Conservation (phyloP, 768 basidiomycete genomes). For the Candolleomyces efflorescens region DNA sequence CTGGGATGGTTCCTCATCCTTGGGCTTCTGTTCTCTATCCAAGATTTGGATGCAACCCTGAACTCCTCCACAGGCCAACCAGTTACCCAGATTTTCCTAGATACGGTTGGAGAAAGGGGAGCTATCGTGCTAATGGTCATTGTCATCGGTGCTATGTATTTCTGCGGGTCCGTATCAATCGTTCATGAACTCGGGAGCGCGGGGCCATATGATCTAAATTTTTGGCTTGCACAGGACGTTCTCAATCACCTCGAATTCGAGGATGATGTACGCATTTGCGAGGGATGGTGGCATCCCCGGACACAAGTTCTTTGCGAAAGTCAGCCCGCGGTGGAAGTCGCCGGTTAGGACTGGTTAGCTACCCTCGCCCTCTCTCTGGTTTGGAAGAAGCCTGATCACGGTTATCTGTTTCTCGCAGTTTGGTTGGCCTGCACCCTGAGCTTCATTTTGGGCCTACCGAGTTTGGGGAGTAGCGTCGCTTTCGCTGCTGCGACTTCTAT, state of each 20-base stretch:
- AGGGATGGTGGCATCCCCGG: slow-evolving; percentile 73
- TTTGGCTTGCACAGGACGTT: slow-evolving; percentile 46
- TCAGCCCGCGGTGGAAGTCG: slow-evolving; percentile 52
- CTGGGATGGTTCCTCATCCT: slow-evolving; percentile 75
- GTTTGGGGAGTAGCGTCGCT: slow-evolving; percentile 68
- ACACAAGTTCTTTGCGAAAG: slow-evolving; percentile 61
- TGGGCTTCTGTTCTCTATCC: slow-evolving; percentile 72
- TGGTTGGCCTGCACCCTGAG: slow-evolving; percentile 78
- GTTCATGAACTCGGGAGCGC: not conserved
- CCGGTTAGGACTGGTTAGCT: slow-evolving; percentile 62
- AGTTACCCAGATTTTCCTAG: slow-evolving; percentile 75
- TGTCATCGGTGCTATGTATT: slow-evolving; percentile 69
- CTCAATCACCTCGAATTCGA: slow-evolving; percentile 72
- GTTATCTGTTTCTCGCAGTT: slow-evolving; percentile 33
- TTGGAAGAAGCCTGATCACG: not conserved
- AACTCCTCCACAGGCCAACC: slow-evolving; percentile 57
- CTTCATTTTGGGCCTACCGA: slow-evolving; percentile 71
- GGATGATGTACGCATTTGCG: slow-evolving; percentile 82
- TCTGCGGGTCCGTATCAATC: slow-evolving; percentile 50
- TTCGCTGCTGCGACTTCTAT: slow-evolving; percentile 59
- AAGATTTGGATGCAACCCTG: slow-evolving; percentile 57
- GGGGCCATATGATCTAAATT: not conserved
- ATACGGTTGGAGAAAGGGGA: slow-evolving; percentile 69
- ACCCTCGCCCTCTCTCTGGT: not conserved
- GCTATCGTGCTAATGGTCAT: slow-evolving; percentile 71